Percentiles rank a stretch among this genome's conserved stretches.
Conservation (phyloP, 305 asterid genomes). For the Fraxinus latifolia region DNA sequence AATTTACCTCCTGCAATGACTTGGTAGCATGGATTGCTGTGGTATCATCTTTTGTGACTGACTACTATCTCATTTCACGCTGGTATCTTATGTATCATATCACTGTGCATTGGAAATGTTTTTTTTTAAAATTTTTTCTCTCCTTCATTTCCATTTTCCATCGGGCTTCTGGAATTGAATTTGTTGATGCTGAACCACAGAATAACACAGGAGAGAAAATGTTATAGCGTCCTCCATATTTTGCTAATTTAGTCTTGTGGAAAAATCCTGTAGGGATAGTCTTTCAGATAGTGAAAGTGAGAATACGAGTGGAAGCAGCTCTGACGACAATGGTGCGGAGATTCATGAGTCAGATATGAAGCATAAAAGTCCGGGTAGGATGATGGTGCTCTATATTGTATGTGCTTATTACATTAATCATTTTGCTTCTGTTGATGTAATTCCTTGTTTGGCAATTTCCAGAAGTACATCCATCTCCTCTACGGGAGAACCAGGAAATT, state of each 20-base stretch:
- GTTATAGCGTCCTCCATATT: not conserved
- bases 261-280: conserved; percentile 44
- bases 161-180: not conserved
- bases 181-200: not conserved
- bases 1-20: not conserved
- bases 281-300: conserved; percentile 57
- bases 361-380: conserved; percentile 47
- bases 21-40: not conserved
- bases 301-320: conserved; percentile 42
- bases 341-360: conserved; percentile 46
- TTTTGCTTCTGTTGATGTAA: conserved; percentile 1
- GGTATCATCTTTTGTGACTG: not conserved
- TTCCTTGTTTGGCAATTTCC: conserved; percentile 16
- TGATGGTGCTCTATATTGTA: not conserved
- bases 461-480: conserved; percentile 51
- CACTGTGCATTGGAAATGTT: not conserved
- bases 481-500: conserved; percentile 47
- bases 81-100: not conserved
- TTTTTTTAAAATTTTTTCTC: not conserved
- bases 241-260: not conserved
- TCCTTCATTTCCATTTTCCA: not conserved
- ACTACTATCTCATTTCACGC: not conserved
- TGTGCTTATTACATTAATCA: not conserved
- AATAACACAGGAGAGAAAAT: not conserved
- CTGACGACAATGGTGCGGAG: conserved; percentile 47